phyloP scores from a whole-genome alignment of 2,329 filamentous ascomycete genomes.

The Pseudopithomyces chartarum region DNA sequence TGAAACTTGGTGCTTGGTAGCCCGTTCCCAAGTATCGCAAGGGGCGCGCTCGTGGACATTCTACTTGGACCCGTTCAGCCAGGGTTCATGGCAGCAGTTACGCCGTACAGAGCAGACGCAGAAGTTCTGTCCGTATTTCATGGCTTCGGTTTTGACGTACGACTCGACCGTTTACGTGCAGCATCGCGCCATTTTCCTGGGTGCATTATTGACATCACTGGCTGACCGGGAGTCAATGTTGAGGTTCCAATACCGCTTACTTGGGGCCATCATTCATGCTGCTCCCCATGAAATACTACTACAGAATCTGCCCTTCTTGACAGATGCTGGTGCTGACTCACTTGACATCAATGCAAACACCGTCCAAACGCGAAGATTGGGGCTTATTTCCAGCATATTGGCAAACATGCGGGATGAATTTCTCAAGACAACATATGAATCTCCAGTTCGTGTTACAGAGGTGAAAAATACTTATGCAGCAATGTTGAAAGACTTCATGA shows the following conservation, averaged over 20 bases:
- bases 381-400: conserved; percentile 60
- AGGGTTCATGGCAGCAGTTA: conserved; percentile 56
- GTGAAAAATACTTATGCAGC: conserved; percentile 55
- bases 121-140: conserved; percentile 52
- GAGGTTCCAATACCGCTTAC: conserved; percentile 65
- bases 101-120: conserved; percentile 52
- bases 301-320: conserved; percentile 62
- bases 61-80: conserved; percentile 60
- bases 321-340: conserved; percentile 37
- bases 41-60: conserved; percentile 57
- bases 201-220: conserved; percentile 59
- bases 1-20: conserved; percentile 61
- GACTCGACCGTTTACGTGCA: conserved; percentile 49
- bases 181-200: conserved; percentile 56
- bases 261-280: conserved; percentile 58
- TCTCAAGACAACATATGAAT: conserved; percentile 37
- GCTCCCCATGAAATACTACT: conserved; percentile 55
- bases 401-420: conserved; percentile 63
- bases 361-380: conserved; percentile 59
- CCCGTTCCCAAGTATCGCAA: conserved; percentile 52
- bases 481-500: conserved; percentile 62
- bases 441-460: conserved; percentile 37
- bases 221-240: conserved; percentile 65
- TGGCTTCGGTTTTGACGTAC: conserved; percentile 47
- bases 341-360: conserved; percentile 58